Percentiles rank a stretch among this genome's conserved stretches.
Evolutionary conservation across 2,329 filamentous ascomycete genomes (phyloP).

Genomic region (Ceratocystis destructans): DNA sequence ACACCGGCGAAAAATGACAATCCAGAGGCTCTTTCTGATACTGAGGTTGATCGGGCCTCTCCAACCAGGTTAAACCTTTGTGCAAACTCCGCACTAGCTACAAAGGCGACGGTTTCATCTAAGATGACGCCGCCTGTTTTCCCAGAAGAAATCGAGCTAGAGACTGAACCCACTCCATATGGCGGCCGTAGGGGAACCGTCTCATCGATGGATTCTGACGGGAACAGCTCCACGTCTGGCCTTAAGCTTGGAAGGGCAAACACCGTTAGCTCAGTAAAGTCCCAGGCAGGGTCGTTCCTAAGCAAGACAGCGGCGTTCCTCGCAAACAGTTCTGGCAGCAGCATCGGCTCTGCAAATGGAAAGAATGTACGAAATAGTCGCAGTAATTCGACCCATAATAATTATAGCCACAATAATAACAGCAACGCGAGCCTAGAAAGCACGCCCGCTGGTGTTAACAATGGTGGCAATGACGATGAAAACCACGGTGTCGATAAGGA

Average conservation of each 20-base stretch:
- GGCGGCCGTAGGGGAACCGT: conserved; percentile 17
- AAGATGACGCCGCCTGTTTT: conserved; percentile 17
- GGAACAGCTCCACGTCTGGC: background rate
- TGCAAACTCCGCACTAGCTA: background rate
- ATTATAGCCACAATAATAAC: conserved; percentile 2
- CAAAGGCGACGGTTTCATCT: background rate
- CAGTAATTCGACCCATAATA: background rate
- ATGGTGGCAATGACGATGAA: background rate
- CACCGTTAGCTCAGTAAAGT: conserved; percentile 15
- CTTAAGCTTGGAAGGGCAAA: conserved; percentile 9
- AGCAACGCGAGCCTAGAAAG: conserved; percentile 21
- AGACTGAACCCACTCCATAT: conserved; percentile 17
- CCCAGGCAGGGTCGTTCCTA: conserved; percentile 17
- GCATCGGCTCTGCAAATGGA: background rate
- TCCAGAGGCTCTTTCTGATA: conserved; percentile 7
- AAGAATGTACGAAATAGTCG: background rate
- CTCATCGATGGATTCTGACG: conserved; percentile 17
- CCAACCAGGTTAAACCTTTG: conserved; percentile 5
- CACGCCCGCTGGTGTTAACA: background rate
- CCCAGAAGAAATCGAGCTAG: conserved; percentile 14
- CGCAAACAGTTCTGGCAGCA: conserved; percentile 4
- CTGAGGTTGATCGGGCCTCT: conserved; percentile 8
- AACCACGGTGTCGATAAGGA: background rate
- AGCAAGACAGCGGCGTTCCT: conserved; percentile 13
- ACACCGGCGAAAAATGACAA: conserved; percentile 1